Evolutionary conservation across 208 protist genomes (phyloP).

Genomic region (Ichthyophonus hoferi): DNA sequence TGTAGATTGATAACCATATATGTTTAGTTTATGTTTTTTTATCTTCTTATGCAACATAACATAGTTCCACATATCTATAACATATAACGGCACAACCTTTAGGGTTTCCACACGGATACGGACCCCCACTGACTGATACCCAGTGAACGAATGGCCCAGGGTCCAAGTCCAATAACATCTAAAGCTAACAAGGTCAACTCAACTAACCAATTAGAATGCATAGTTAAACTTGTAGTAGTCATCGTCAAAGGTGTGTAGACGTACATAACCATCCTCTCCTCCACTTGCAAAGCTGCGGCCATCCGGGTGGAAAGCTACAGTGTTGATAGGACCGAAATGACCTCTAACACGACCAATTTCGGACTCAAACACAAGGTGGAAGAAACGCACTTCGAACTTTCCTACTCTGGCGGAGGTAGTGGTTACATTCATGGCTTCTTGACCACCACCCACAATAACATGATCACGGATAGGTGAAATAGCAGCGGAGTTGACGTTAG

Average conservation of each 20-base stretch:
- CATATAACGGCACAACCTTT: no score
- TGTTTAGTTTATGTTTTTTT: no score
- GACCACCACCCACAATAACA: slow-evolving; percentile 86
- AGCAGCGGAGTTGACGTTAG: slow-evolving; percentile 88
- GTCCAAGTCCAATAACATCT: no score
- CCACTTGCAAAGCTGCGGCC: slow-evolving; percentile 80
- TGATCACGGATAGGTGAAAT: slow-evolving; percentile 78
- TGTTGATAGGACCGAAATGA: slow-evolving; percentile 95
- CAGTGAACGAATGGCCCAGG: no score
- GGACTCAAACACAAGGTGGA: slow-evolving; percentile 82
- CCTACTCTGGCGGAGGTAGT: slow-evolving; percentile 74
- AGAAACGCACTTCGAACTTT: slow-evolving; percentile 92
- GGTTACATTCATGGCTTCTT: slow-evolving; percentile 89
- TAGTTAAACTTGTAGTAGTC: slow-evolving; percentile 70
- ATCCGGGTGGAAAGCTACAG: slow-evolving; percentile 86
- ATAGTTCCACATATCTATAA: no score
- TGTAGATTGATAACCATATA: no score
- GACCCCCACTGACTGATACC: no score
- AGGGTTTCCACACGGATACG: no score
- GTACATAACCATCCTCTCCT: slow-evolving; percentile 88
- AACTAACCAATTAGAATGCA: slow-evolving; percentile 39
- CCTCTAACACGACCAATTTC: slow-evolving; percentile 88
- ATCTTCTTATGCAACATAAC: no score
- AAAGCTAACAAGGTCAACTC: no score
- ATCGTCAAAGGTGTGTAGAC: slow-evolving; percentile 86